Base-by-base conservation (phyloP, 371 early-diverging fungal genomes). In the Spiromyces aspiralis region DNA sequence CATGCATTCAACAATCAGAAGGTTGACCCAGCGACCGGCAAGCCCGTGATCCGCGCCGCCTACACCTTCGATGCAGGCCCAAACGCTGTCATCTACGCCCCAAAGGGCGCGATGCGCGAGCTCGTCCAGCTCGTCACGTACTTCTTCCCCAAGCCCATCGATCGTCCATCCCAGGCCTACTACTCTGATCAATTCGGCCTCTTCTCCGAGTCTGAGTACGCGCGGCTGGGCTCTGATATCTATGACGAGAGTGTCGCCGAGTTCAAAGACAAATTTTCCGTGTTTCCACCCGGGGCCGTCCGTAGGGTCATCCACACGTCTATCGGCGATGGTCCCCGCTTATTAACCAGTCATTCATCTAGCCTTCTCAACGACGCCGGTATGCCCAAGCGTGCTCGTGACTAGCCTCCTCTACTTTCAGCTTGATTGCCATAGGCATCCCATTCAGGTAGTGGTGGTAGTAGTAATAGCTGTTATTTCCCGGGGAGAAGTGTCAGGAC, bases 1-100 rank as follows among this genome's bases (percentile, higher is more conserved):
- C 82, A 84, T 49, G 84, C 75, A 28, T 93, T 87, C 78, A 98
- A 98, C 67, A 57, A 64, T n/a, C 55, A 69, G 4, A 60, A 70
- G 20, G 73, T 71, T 27, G 70, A 78, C 41, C 26, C 45, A 4
- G 63, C 52, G 1, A 44, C 43, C 20, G 79, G 74, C 25, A 70
- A 75, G 58, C 53, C 53, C 25, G 10, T 47, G 3, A 63, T 62
- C 51, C 75, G 75, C 66, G 85, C 83, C 22, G 89, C 86, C 4
- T 85, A 85, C 69, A 90, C 87, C n/a, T 89, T 74, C 60, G 99
- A 99, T 66, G 99, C 99, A 21, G 99, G 99, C 45, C 95, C 99
- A 50, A 99, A 99, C 65, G 93, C 97, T 1, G 97, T 98, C 24
- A 83, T 98, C 55, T 96, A 94, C 61, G 79, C 89, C 19, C 80